Evolutionary conservation across 1,284 basidiomycete species (phyloP), one percentile per base, ranked within the genome.

Genomic region (Trichosporon coremiiforme): DNA sequence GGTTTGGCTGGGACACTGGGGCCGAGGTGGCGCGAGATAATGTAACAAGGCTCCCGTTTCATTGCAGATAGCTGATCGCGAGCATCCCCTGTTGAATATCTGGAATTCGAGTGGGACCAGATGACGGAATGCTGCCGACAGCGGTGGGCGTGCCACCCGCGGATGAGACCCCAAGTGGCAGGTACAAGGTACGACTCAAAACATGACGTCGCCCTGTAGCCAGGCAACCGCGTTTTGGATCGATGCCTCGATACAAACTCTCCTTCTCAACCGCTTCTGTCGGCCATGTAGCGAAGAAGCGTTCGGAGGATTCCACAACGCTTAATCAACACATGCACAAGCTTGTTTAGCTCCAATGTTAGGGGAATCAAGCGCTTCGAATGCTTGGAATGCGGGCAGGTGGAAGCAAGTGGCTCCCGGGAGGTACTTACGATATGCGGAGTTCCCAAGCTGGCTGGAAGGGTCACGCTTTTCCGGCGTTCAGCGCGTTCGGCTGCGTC

Each of bases 391-490:
- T 25, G 50, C 50, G 8, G 9, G 35, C 41, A 29, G 10, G 29
- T 47, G 41, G 25, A 45, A 12, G 3, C 38, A 31, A 31, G 33
- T 12, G 13, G 47, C 47, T 53, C 47, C 20, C 47, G 22, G 55
- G 29, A 60, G 57, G 29, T 9, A 69, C 68, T 69, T 57, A 65
- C 65, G 6, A 66, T 65, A 3, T 20, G 31, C 7, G 71, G 71
- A 6, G 65, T 45, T 1, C 50, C 72, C 36, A 80, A 68, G 57
- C 75, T 77, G 0, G 79, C 66, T 0, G 77, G 79, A 3, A 78
- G 68, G 0, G 69, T 71, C 10, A 80, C 70, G 70, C 74, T 77
- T 64, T 75, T 76, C 31, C 78, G 66, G 65, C 77, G 66, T n/a
- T 70, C 64, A 10, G 72, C 73, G 41, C 74, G 77, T 53, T 80